phyloP scores from a whole-genome alignment of 2,329 filamentous ascomycete genomes.

The Plectosphaerella cucumerina region DNA sequence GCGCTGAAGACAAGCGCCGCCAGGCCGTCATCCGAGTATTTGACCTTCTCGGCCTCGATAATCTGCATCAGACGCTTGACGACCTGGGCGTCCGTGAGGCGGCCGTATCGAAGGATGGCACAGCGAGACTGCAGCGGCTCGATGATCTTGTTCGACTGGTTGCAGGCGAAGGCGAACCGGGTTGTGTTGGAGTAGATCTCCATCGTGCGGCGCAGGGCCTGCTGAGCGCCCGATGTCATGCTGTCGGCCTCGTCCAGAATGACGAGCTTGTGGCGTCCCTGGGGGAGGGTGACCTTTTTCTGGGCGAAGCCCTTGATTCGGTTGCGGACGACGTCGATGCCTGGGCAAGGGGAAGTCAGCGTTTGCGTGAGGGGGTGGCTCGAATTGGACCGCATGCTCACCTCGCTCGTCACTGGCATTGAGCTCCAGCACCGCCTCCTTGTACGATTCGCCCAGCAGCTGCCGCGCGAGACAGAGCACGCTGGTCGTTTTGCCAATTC shows the following conservation, averaged over 20 bases:
- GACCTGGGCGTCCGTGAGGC: slow-evolving; percentile 87
- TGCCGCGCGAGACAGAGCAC: slow-evolving; percentile 90
- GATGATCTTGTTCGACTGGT: slow-evolving; percentile 99
- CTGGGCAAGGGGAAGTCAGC: slow-evolving; percentile 29
- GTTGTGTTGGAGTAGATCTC: slow-evolving; percentile 98
- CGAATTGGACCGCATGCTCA: slow-evolving; percentile 51
- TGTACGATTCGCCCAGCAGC: slow-evolving; percentile 87
- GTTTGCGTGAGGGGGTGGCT: neutral
- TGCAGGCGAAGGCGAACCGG: slow-evolving; percentile 95
- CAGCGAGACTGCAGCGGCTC: slow-evolving; percentile 97
- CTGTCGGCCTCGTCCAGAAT: slow-evolving; percentile 97
- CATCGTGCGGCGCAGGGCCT: slow-evolving; percentile 93
- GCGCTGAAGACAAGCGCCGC: slow-evolving; percentile 96
- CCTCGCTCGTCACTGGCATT: slow-evolving; percentile 95
- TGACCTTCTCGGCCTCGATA: slow-evolving; percentile 84
- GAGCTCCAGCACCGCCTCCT: slow-evolving; percentile 93
- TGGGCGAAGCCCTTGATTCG: slow-evolving; percentile 98
- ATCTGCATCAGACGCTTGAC: slow-evolving; percentile 90
- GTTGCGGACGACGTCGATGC: slow-evolving; percentile 96
- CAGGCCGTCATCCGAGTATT: slow-evolving; percentile 88
- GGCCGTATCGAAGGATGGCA: slow-evolving; percentile 89
- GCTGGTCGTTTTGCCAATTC: slow-evolving; percentile 97
- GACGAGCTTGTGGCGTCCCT: slow-evolving; percentile 89
- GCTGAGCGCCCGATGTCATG: slow-evolving; percentile 96
- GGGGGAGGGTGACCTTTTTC: slow-evolving; percentile 93